These are phyloP conservation scores for Thermoascus crustaceus DNA, from an alignment of 2,329 filamentous ascomycete genomes.

Conservation along the genomic window DNA sequence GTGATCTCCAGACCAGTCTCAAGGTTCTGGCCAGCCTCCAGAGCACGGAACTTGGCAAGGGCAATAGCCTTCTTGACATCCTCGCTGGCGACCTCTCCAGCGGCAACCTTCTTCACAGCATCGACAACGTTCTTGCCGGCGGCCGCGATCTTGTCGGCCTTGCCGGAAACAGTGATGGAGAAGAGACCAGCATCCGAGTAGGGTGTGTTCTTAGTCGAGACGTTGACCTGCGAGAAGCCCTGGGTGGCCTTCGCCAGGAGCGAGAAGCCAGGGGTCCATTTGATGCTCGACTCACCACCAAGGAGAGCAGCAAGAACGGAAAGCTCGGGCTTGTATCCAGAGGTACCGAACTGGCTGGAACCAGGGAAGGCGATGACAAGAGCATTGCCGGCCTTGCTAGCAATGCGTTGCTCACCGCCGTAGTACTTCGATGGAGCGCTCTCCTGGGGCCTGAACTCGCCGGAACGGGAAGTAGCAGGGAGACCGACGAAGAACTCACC, in stretches of 20 bases:
- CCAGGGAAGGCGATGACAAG: conserved; percentile 89
- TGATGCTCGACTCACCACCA: conserved; percentile 83
- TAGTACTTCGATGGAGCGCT: conserved; percentile 71
- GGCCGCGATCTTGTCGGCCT: conserved; percentile 62
- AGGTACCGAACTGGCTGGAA: conserved; percentile 62
- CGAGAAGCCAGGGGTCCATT: conserved; percentile 92
- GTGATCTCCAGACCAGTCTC: conserved; percentile 72
- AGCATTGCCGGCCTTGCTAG: conserved; percentile 68
- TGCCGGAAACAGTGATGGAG: conserved; percentile 70
- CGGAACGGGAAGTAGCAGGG: conserved; percentile 43
- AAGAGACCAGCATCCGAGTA: conserved; percentile 95
- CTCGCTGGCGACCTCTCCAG: conserved; percentile 69
- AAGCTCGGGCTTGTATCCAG: conserved; percentile 79
- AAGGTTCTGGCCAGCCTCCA: conserved; percentile 72
- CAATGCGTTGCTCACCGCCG: conserved; percentile 87
- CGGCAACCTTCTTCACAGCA: conserved; percentile 70
- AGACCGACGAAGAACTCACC: conserved; percentile 80
- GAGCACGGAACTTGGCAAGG: conserved; percentile 83
- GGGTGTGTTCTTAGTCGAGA: conserved; percentile 66
- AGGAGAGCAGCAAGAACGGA: conserved; percentile 81
- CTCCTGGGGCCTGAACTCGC: conserved; percentile 48
- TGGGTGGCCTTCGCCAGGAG: conserved; percentile 73
- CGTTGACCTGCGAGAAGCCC: conserved; percentile 56
- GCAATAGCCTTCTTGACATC: conserved; percentile 86
- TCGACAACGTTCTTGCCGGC: conserved; percentile 71